Evolutionary conservation across 257 asterid species (phyloP).

Genomic region (Penstemon davidsonii): DNA sequence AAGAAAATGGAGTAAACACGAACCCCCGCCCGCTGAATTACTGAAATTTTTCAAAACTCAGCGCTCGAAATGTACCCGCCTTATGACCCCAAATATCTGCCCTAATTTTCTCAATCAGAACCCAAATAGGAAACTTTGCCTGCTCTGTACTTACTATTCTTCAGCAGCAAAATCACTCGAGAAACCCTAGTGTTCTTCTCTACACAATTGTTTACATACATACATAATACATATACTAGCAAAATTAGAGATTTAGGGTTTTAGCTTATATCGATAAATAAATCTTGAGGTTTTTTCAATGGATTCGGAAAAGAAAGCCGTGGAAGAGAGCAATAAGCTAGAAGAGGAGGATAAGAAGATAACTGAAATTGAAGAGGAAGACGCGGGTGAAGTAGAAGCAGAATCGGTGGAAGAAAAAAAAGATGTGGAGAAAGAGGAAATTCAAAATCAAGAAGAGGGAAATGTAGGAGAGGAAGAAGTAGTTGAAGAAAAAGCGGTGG

Average conservation of each 20-base stretch:
- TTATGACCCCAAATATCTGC: conserved; percentile 36
- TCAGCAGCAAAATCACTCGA: conserved; percentile 16
- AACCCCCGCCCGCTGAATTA: conserved; percentile 24
- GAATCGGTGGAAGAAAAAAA: conserved; percentile 4
- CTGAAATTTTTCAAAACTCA: conserved; percentile 35
- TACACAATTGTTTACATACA: background rate
- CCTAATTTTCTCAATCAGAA: conserved; percentile 35
- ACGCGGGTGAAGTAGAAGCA: conserved; percentile 16
- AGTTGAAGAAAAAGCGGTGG: conserved; percentile 12
- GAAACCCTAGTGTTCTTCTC: conserved; percentile 10
- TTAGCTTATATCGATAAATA: conserved; percentile 14
- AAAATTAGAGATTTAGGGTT: conserved; percentile 21
- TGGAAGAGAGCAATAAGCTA: conserved; percentile 40
- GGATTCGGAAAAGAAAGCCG: conserved; percentile 55
- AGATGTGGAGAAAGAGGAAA: background rate
- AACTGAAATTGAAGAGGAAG: conserved; percentile 12
- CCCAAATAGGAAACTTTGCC: background rate
- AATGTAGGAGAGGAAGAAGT: conserved; percentile 6
- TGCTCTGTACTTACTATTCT: conserved; percentile 14
- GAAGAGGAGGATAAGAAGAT: conserved; percentile 6
- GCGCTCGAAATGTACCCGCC: conserved; percentile 55
- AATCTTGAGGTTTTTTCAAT: conserved; percentile 29
- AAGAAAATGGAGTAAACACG: background rate
- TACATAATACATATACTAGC: background rate
- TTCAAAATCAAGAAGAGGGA: conserved; percentile 3